Conservation (phyloP, 257 asterid species). For the Fraxinus cuspidata region DNA sequence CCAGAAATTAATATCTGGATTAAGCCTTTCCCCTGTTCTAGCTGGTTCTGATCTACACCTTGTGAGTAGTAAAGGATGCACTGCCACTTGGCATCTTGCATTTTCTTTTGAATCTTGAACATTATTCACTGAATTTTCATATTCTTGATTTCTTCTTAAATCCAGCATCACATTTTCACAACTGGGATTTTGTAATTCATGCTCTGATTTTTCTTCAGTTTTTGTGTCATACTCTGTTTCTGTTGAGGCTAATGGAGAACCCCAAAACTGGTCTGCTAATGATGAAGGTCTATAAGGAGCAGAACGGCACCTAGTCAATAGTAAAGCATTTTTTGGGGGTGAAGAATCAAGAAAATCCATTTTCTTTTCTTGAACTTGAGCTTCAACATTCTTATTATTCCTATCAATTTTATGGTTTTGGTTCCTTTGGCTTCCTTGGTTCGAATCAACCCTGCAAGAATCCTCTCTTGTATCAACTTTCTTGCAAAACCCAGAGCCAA, state of each 20-base stretch:
- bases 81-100: neutral
- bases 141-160: slow-evolving; percentile 30
- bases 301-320: slow-evolving; percentile 49
- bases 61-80: slow-evolving; percentile 35
- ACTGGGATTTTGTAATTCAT: slow-evolving; percentile 13
- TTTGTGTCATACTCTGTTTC: slow-evolving; percentile 5
- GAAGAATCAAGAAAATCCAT: slow-evolving; percentile 17
- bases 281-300: slow-evolving; percentile 55
- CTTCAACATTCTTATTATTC: neutral
- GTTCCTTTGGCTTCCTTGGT: neutral
- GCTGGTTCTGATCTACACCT: slow-evolving; percentile 54
- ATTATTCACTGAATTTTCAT: slow-evolving; percentile 1
- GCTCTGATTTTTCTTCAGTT: slow-evolving; percentile 1
- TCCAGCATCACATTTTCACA: slow-evolving; percentile 23
- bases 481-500: slow-evolving; percentile 34
- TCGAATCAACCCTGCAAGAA: slow-evolving; percentile 29
- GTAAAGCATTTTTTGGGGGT: slow-evolving; percentile 42
- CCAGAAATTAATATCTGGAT: slow-evolving; percentile 30
- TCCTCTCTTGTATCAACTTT: slow-evolving; percentile 31
- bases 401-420: slow-evolving; percentile 1
- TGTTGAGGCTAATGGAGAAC: slow-evolving; percentile 25
- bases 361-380: slow-evolving; percentile 15
- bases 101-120: slow-evolving; percentile 9
- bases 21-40: slow-evolving; percentile 41
- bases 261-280: slow-evolving; percentile 43